These are phyloP conservation scores for Microbotryum lychnidis-dioicae DNA, from an alignment of 1,284 basidiomycete species.

Conservation along the genomic window DNA sequence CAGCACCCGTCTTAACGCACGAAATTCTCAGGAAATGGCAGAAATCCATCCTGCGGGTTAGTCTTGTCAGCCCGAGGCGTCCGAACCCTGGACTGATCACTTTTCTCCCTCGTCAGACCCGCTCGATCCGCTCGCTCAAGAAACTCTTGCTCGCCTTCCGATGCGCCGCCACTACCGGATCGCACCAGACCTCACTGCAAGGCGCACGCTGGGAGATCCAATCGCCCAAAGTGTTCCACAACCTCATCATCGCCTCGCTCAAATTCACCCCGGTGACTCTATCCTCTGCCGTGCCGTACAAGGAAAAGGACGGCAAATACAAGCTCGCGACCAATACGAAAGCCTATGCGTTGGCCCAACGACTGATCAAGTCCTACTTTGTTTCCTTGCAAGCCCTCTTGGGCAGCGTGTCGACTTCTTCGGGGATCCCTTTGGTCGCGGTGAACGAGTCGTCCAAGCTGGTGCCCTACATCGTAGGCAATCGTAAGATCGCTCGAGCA, in stretches of 20 bases:
- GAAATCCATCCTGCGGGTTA: conserved; percentile 75
- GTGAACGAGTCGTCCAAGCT: conserved; percentile 75
- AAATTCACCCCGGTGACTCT: conserved; percentile 87
- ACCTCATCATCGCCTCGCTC: conserved; percentile 77
- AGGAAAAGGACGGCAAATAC: conserved; percentile 71
- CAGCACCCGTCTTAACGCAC: conserved; percentile 55
- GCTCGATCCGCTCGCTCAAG: conserved; percentile 73
- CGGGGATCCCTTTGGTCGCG: conserved; percentile 55
- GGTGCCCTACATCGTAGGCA: conserved; percentile 73
- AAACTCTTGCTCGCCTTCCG: conserved; percentile 83
- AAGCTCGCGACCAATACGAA: conserved; percentile 39
- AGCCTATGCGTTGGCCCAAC: conserved; percentile 59
- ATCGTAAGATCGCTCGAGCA: conserved; percentile 69
- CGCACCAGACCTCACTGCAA: conserved; percentile 5
- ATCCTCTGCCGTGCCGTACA: conserved; percentile 78
- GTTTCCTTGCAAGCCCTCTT: conserved; percentile 72
- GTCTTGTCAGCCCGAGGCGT: conserved; percentile 23
- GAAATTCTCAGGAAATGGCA: conserved; percentile 77
- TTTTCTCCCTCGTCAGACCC: conserved; percentile 50
- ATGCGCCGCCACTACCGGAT: conserved; percentile 57
- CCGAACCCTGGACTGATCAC: background rate
- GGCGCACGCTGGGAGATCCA: conserved; percentile 23
- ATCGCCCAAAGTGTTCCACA: conserved; percentile 67
- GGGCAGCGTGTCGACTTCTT: conserved; percentile 50
- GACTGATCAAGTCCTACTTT: conserved; percentile 81